phyloP scores from a whole-genome alignment of 305 asterid species.

The Andrographis paniculata region DNA sequence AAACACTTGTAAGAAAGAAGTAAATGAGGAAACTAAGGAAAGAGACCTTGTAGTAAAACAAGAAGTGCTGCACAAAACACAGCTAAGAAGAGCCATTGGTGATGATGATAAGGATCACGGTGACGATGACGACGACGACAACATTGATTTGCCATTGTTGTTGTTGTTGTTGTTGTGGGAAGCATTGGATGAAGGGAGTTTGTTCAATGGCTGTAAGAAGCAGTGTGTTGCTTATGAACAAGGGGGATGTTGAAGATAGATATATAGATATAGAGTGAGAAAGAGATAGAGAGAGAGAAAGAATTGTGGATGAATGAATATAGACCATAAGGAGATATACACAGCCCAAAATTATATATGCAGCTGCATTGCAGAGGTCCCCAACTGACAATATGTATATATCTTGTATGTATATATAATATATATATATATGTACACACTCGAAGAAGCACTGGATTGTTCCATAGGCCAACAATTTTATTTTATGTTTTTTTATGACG shows the following conservation, averaged over 20 bases:
- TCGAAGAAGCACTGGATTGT: too few relatives aligned
- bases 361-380: conserved; percentile 1
- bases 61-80: conserved; percentile 22
- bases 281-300: not conserved
- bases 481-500: too few relatives aligned
- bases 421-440: too few relatives aligned
- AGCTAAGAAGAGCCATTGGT: conserved; percentile 18
- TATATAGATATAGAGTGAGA: not conserved
- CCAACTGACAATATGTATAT: not conserved
- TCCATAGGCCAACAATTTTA: too few relatives aligned
- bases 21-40: not conserved
- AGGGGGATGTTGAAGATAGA: not conserved
- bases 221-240: too few relatives aligned
- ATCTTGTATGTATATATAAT: not conserved
- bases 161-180: too few relatives aligned
- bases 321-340: not conserved
- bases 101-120: too few relatives aligned
- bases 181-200: too few relatives aligned
- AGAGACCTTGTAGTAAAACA: conserved; percentile 25
- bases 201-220: too few relatives aligned
- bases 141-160: too few relatives aligned
- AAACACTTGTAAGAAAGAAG: too few relatives aligned
- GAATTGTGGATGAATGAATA: not conserved
- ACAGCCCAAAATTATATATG: not conserved
- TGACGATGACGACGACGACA: too few relatives aligned